Conservation (phyloP, 1,284 basidiomycete species). For the Trametes versicolor region DNA sequence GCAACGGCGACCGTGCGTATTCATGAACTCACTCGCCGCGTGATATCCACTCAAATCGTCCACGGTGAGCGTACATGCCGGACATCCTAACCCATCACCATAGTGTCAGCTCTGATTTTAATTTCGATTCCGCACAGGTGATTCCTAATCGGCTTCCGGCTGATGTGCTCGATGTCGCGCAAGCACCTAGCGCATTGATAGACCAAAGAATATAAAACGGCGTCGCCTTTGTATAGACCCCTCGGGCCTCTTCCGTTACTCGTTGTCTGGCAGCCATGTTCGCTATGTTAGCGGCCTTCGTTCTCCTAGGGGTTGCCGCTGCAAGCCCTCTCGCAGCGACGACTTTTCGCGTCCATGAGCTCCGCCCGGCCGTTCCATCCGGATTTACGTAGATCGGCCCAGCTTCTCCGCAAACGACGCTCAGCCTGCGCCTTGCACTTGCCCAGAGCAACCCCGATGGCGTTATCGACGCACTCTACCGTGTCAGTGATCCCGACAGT, state of each 20-base stretch:
- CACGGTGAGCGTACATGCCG: too few species aligned
- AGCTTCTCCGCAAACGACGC: slow-evolving; percentile 36
- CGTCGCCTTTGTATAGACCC: too few species aligned
- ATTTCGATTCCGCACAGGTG: too few species aligned
- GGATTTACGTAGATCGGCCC: slow-evolving; percentile 41
- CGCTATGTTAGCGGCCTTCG: background rate
- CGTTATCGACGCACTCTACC: slow-evolving; percentile 45
- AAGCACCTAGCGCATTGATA: too few species aligned
- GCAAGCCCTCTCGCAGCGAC: slow-evolving; percentile 1
- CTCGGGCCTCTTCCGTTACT: background rate
- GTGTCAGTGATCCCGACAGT: slow-evolving; percentile 45
- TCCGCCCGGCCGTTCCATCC: slow-evolving; percentile 32
- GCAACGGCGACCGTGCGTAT: too few species aligned
- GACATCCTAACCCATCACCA: too few species aligned
- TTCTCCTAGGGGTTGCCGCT: background rate
- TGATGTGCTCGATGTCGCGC: too few species aligned
- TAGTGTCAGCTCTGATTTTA: too few species aligned
- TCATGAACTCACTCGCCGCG: too few species aligned
- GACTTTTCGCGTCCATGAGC: slow-evolving; percentile 41
- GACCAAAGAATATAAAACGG: background rate
- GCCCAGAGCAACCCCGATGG: slow-evolving; percentile 44
- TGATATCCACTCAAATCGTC: too few species aligned
- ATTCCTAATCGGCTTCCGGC: too few species aligned
- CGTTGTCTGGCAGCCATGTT: background rate
- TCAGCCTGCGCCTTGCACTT: slow-evolving; percentile 46